A percentile compares a stretch with the other conserved stretches of the same genome.
These are phyloP conservation scores for Hemileccinum impolitum DNA, from an alignment of 768 basidiomycete species.

Conservation along the genomic window DNA sequence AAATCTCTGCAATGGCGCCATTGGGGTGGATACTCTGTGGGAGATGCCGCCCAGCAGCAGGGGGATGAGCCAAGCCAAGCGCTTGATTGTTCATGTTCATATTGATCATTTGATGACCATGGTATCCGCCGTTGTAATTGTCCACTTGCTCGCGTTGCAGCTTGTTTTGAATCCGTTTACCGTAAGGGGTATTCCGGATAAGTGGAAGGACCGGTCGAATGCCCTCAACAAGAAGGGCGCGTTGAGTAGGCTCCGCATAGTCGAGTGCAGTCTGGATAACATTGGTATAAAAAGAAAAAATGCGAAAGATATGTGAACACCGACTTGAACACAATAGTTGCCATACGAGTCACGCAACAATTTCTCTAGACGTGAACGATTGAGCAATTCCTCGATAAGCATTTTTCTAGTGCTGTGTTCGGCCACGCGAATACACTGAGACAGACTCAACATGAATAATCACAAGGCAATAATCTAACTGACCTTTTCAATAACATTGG, in stretches of 20 bases:
- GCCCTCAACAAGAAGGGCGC: constrained; percentile 89
- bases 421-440: constrained; percentile 83
- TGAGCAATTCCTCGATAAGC: constrained; percentile 91
- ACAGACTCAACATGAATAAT: not conserved
- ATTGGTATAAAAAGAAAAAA: constrained; percentile 19
- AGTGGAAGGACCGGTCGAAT: constrained; percentile 98
- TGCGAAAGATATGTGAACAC: constrained; percentile 15
- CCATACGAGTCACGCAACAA: constrained; percentile 94
- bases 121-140: constrained; percentile 53
- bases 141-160: constrained; percentile 92
- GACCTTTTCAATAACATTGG: constrained; percentile 97
- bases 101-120: constrained; percentile 59
- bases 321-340: constrained; percentile 90
- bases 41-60: constrained; percentile 53
- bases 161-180: constrained; percentile 99
- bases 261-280: constrained; percentile 83
- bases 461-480: not conserved
- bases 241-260: constrained; percentile 93
- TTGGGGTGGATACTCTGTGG: constrained; percentile 49
- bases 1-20: constrained; percentile 62
- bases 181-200: constrained; percentile 98
- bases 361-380: constrained; percentile 93
- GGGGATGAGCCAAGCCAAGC: constrained; percentile 41
- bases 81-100: constrained; percentile 60
- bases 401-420: constrained; percentile 93